Conservation (phyloP, 352 stramenopile species). For the Pythium myriotylum region DNA sequence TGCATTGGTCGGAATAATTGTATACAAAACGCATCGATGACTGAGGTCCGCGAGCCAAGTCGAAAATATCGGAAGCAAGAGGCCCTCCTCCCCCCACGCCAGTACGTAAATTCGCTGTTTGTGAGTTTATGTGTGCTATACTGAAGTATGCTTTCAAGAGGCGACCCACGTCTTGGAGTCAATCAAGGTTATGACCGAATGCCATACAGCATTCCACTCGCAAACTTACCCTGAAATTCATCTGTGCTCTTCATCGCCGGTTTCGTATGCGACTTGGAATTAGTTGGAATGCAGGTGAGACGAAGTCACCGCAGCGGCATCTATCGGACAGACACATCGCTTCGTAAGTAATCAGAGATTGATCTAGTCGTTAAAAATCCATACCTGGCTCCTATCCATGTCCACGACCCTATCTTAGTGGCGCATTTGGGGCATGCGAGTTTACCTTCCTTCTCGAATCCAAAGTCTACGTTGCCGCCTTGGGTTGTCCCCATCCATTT, state of each 20-base stretch:
- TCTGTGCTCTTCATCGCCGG: conserved; percentile 15
- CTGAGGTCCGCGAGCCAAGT: conserved; percentile 40
- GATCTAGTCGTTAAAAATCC: conserved; percentile 6
- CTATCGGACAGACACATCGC: conserved; percentile 26
- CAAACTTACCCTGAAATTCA: conserved; percentile 48
- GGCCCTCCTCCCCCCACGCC: conserved; percentile 47
- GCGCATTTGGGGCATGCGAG: conserved; percentile 66
- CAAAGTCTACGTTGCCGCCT: conserved; percentile 17
- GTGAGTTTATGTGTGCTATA: conserved; percentile 1
- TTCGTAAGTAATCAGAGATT: not conserved
- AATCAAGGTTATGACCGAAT: conserved; percentile 81
- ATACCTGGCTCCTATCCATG: conserved; percentile 78
- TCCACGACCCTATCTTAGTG: conserved; percentile 76
- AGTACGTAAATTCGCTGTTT: conserved; percentile 41
- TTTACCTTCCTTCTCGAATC: conserved; percentile 54
- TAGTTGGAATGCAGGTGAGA: conserved; percentile 63
- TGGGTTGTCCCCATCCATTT: conserved; percentile 55
- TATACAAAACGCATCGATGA: conserved; percentile 49
- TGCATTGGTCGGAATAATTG: conserved; percentile 47
- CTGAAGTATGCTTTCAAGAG: conserved; percentile 26
- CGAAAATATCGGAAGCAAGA: conserved; percentile 63
- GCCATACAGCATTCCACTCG: conserved; percentile 72
- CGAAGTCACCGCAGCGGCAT: conserved; percentile 62
- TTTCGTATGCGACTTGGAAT: conserved; percentile 48
- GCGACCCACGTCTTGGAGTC: conserved; percentile 66